Percentiles rank a stretch among this genome's conserved stretches.
Evolutionary conservation across 73 alveolate genomes (phyloP).

Genomic region (Tetrahymena malaccensis): DNA sequence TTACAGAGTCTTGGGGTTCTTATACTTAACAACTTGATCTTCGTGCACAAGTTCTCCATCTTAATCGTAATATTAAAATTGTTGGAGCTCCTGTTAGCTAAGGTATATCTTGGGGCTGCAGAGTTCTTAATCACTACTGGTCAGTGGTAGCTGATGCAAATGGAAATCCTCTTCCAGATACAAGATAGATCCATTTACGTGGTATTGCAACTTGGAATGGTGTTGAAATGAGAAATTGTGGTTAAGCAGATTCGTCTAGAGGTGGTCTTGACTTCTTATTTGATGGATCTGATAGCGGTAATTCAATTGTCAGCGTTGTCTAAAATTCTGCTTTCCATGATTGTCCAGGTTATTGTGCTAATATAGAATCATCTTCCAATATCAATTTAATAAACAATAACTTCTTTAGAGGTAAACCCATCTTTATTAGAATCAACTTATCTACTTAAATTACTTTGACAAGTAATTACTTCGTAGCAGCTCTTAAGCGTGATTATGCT

Average conservation of each 20-base stretch:
- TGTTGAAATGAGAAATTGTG: constrained; percentile 29
- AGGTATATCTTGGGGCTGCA: constrained; percentile 9
- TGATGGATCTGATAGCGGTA: background rate
- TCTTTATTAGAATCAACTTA: background rate
- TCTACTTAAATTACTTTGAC: background rate
- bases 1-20: background rate
- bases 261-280: constrained; percentile 19
- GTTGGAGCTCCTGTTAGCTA: background rate
- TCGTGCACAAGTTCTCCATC: constrained; percentile 19
- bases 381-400: background rate
- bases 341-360: background rate
- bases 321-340: constrained; percentile 17
- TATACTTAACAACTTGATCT: constrained; percentile 2
- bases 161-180: constrained; percentile 6
- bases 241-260: background rate
- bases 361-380: constrained; percentile 1
- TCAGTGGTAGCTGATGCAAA: background rate
- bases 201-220: constrained; percentile 14
- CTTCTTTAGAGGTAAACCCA: constrained; percentile 17
- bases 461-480: background rate
- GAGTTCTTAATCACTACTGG: constrained; percentile 4
- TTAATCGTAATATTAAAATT: constrained; percentile 25
- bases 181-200: background rate
- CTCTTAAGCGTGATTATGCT: constrained; percentile 9
- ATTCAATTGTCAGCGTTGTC: background rate